These are phyloP conservation scores for Phoma sp. DNA, from an alignment of 2,329 filamentous ascomycete species.

Conservation along the genomic window DNA sequence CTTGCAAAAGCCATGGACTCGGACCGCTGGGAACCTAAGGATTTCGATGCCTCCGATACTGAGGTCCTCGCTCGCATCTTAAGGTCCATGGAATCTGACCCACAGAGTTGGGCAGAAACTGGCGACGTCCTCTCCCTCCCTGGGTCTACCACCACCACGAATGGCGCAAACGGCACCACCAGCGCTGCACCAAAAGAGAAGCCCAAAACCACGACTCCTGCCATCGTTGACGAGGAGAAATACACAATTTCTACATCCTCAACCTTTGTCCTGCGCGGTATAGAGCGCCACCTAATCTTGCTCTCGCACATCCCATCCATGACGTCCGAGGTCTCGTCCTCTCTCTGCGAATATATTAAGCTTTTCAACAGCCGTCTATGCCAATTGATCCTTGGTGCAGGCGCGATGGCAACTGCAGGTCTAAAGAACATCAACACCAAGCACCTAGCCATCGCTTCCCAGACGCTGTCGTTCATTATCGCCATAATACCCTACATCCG, in stretches of 20 bases:
- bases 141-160: constrained; percentile 24
- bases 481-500: constrained; percentile 87
- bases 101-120: constrained; percentile 67
- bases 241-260: constrained; percentile 88
- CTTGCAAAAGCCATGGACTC: constrained; percentile 79
- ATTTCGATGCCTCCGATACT: constrained; percentile 70
- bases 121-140: constrained; percentile 50
- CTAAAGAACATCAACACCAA: constrained; percentile 92
- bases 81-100: constrained; percentile 73
- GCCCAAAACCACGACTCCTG: constrained; percentile 60
- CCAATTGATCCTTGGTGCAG: constrained; percentile 95
- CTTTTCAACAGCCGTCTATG: constrained; percentile 95
- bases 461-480: constrained; percentile 86
- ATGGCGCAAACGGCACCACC: constrained; percentile 39
- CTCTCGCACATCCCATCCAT: constrained; percentile 87
- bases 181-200: constrained; percentile 41
- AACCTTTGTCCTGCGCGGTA: constrained; percentile 77
- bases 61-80: constrained; percentile 69
- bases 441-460: constrained; percentile 88
- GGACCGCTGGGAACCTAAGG: constrained; percentile 79
- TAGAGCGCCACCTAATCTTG: constrained; percentile 82
- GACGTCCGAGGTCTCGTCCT: constrained; percentile 79
- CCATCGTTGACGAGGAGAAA: constrained; percentile 80
- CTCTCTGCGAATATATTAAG: constrained; percentile 84
- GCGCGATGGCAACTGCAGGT: constrained; percentile 85